Evolutionary conservation across 1,284 basidiomycete species (phyloP).

Genomic region (Kwoniella shivajii): DNA sequence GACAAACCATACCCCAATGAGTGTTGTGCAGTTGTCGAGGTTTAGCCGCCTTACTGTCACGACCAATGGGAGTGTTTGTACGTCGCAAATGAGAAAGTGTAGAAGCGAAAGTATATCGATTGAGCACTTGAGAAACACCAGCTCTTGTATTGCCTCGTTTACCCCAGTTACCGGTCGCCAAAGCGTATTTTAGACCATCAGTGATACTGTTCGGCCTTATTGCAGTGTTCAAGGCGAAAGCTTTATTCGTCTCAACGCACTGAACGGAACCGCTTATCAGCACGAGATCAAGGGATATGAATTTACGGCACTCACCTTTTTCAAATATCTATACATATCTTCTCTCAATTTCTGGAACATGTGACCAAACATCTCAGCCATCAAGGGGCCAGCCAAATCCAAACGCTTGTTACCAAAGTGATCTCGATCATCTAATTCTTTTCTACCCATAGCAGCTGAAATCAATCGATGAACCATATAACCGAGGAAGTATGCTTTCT

Average conservation of each 20-base stretch:
- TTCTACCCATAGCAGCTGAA: slow-evolving; percentile 87
- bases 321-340: slow-evolving; percentile 94
- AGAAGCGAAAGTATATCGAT: slow-evolving; percentile 97
- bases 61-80: slow-evolving; percentile 96
- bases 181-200: slow-evolving; percentile 95
- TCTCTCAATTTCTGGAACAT: slow-evolving; percentile 95
- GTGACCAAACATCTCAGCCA: slow-evolving; percentile 96
- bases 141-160: slow-evolving; percentile 99
- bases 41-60: slow-evolving; percentile 99
- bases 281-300: background rate
- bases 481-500: slow-evolving; percentile 99
- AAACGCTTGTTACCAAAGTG: slow-evolving; percentile 99
- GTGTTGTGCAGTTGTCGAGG: slow-evolving; percentile 99
- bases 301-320: slow-evolving; percentile 70
- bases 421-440: slow-evolving; percentile 98
- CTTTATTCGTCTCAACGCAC: slow-evolving; percentile 96
- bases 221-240: slow-evolving; percentile 88
- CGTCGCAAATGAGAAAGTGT: slow-evolving; percentile 97
- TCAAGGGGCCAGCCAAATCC: slow-evolving; percentile 90
- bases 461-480: slow-evolving; percentile 98
- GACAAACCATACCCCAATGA: slow-evolving; percentile 99
- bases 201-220: slow-evolving; percentile 97
- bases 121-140: slow-evolving; percentile 98
- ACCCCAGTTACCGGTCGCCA: slow-evolving; percentile 99
- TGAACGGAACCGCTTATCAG: slow-evolving; percentile 50